Conservation (phyloP, 2,329 filamentous ascomycete species). For the Sporothrix euskadiensis region DNA sequence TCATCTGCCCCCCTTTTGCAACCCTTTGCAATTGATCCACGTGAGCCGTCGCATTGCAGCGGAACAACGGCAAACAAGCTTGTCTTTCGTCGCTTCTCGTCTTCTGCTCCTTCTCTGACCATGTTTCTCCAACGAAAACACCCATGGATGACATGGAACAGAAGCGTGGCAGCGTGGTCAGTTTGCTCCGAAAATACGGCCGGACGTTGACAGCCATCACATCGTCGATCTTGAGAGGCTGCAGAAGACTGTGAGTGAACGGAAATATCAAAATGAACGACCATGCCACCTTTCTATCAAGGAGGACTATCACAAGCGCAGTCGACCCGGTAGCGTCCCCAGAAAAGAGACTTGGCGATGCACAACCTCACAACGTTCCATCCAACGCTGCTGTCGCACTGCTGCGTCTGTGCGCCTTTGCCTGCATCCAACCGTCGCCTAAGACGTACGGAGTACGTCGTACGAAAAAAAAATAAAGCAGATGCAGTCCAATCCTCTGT, state of each 20-base stretch:
- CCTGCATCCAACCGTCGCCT: neutral
- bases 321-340: neutral
- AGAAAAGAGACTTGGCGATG: slow-evolving; percentile 5
- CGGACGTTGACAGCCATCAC: neutral
- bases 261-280: neutral
- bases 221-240: neutral
- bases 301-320: neutral
- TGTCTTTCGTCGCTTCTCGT: neutral
- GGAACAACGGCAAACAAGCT: neutral
- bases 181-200: slow-evolving; percentile 13
- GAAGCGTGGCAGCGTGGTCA: slow-evolving; percentile 1
- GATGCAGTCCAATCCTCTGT: neutral
- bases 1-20: neutral
- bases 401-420: neutral
- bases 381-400: neutral
- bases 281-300: neutral
- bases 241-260: neutral
- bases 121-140: neutral
- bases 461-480: neutral
- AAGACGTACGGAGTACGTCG: neutral
- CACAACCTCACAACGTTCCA: slow-evolving; percentile 12
- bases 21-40: slow-evolving; percentile 6
- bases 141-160: neutral
- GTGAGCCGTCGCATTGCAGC: slow-evolving; percentile 5
- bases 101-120: neutral